Evolutionary conservation across 345 rosid genomes (phyloP).

Genomic region (Ceriops decandra): DNA sequence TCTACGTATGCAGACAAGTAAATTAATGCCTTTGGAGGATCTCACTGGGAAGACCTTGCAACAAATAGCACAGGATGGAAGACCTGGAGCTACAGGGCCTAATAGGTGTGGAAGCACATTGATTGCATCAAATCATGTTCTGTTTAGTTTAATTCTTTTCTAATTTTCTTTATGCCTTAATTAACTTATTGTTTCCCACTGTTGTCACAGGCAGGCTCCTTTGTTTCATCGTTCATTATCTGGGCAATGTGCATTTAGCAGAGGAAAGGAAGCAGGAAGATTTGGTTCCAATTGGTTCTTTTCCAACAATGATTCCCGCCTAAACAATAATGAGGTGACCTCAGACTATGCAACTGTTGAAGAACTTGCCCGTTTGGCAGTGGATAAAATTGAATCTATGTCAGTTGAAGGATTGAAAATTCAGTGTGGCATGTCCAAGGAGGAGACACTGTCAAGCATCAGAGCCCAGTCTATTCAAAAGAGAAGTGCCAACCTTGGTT

Average conservation of each 20-base stretch:
- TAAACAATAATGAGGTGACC: slow-evolving; percentile 8
- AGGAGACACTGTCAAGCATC: slow-evolving; percentile 48
- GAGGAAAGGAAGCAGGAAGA: slow-evolving; percentile 20
- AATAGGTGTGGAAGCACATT: slow-evolving; percentile 35
- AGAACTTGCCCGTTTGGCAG: slow-evolving; percentile 38
- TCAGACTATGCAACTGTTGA: slow-evolving; percentile 33
- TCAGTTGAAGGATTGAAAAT: slow-evolving; percentile 58
- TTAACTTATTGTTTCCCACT: slow-evolving; percentile 12
- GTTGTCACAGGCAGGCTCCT: slow-evolving; percentile 22
- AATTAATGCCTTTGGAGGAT: slow-evolving; percentile 68
- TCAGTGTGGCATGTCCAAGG: slow-evolving; percentile 60
- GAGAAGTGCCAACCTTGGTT: slow-evolving; percentile 5
- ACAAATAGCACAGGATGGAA: slow-evolving; percentile 38
- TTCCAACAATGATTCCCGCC: slow-evolving; percentile 11
- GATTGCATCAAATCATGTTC: slow-evolving; percentile 1
- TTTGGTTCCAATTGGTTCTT: slow-evolving; percentile 8
- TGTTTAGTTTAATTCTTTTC: not conserved
- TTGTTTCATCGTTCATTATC: slow-evolving; percentile 13
- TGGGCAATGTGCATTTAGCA: slow-evolving; percentile 5
- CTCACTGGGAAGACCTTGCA: slow-evolving; percentile 51
- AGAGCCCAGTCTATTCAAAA: slow-evolving; percentile 23
- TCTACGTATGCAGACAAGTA: slow-evolving; percentile 34
- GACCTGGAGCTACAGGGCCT: slow-evolving; percentile 7
- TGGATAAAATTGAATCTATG: slow-evolving; percentile 53
- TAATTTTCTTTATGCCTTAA: slow-evolving; percentile 9